A percentile compares a stretch with the other conserved stretches of the same genome.
Evolutionary conservation across 202 grass and related monocot species (phyloP).

Genomic region (Cymbopogon flexuosus): DNA sequence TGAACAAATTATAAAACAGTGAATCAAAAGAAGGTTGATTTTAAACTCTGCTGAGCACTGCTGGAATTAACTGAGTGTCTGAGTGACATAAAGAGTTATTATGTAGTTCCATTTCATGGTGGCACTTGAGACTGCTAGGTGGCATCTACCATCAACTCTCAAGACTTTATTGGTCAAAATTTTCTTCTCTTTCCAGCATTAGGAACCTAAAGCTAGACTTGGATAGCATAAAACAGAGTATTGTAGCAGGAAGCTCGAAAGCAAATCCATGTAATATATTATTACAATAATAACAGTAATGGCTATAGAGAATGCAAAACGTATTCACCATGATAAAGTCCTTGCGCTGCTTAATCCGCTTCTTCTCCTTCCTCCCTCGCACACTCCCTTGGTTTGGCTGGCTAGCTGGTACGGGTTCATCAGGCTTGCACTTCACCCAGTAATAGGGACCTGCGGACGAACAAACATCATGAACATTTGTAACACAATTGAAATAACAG

Average conservation of each 20-base stretch:
- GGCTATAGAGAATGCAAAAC: background rate
- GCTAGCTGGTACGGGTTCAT: conserved; percentile 61
- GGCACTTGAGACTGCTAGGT: background rate
- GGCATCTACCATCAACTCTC: background rate
- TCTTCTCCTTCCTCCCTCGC: conserved; percentile 80
- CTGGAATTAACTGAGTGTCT: background rate
- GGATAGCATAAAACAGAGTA: background rate
- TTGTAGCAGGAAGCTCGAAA: background rate
- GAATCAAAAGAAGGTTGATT: background rate
- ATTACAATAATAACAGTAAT: background rate
- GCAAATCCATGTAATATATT: background rate
- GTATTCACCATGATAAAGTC: conserved; percentile 72
- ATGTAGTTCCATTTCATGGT: background rate
- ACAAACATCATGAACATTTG: background rate
- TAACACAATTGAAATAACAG: background rate
- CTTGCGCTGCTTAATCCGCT: conserved; percentile 84
- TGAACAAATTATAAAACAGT: background rate
- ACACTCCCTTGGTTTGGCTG: conserved; percentile 81
- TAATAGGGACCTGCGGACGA: conserved; percentile 51
- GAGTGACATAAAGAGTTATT: background rate
- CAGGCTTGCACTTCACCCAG: conserved; percentile 81
- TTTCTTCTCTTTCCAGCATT: background rate
- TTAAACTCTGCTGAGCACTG: background rate
- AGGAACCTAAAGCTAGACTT: background rate
- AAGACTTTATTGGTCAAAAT: background rate